Evolutionary conservation across 768 basidiomycete species (phyloP), one percentile per base, ranked within the genome.

Genomic region (Xerocomellus dryophilus): DNA sequence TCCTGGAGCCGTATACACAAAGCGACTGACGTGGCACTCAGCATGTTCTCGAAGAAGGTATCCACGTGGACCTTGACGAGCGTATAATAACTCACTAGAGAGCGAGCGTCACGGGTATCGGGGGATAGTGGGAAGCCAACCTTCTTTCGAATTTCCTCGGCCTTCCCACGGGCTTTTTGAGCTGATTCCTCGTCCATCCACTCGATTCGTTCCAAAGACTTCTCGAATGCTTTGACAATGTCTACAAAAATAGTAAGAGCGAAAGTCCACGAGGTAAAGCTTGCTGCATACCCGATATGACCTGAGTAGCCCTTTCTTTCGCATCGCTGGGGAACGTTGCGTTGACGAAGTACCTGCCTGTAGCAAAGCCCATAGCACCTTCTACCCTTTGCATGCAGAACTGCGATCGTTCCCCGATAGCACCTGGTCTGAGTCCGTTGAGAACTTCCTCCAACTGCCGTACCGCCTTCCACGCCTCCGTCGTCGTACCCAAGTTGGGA

Each of bases 181-280:
- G 90, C 85, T 3, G 92, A 92, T 59, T 83, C 72, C 43, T 84
- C 71, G 66, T 98, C 97, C 88, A 99, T 93, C 97, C 97, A 99
- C 18, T 85, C 79, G 47, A 97, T 79, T 48, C 81, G 67, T 5
- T 78, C 70, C 18, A 99, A 74, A 5, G 91, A 90, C 17, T 71
- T 71, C 66, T 93, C 86, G 77, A 98, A 98, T 0, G 93, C 78
- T 21, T 82, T 71, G 49, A 98, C 82, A 59, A 97, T 88, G 51
- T 87, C 88, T 85, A 57, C 68, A 67, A 44, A 66, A 64, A 20
- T 8, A 39, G 20, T 63, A 42, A 57, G 50, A 27, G 5, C 25
- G 21, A 43, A 12, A 18, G 11, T 58, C 20, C 31, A 40, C 4
- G 21, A 47, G 10, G 11, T 23, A 25, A 43, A 29, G 54, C 34